Base-by-base conservation (phyloP, 495 filamentous ascomycete species). In the Daldinia caldariorum region DNA sequence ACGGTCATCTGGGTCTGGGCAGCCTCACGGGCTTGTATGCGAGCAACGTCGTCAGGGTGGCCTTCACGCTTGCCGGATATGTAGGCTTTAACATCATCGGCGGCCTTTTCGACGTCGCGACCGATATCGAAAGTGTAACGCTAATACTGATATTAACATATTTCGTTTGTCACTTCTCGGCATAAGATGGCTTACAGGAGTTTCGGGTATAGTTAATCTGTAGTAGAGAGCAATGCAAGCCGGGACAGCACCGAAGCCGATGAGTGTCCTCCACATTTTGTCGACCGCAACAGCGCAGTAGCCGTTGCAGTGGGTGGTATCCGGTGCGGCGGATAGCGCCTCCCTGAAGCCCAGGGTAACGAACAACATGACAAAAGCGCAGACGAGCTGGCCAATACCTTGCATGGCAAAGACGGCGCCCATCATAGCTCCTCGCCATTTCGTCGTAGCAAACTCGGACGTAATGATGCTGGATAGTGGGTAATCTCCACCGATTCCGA, bases 401-500 rank as follows among this genome's bases (percentile, higher is more conserved):
- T 94, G 92, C 88, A 93, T 94, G 67, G 91, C 87, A 74, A 95
- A 94, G 49, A 95, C 91, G 13, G 90, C 85, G n/a, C 85, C 89
- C 90, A 95, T 93, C 57, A 71, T 76, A 63, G 53, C 67, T 61
- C 68, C 66, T 65, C 53, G 51, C 61, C 54, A 68, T 58, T 67
- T 60, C 22, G 61, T 66, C 12, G 61, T 67, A 20, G 82, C 84
- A 67, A 80, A 88, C 82, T 94, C 90, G 10, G 91, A 91, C 6
- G 90, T 93, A 70, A 95, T 97, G 74, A 96, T 90, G 14, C 90
- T 90, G 18, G 89, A 92, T 14, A 97, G 84, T 0, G 93, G 94
- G 74, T 94, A 95, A 77, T 96, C 94, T 67, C 92, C 92, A 67
- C 92, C 92, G 54, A 94, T 94, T 47, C 92, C 92, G 31, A 93